A percentile compares a stretch with the other conserved stretches of the same genome.
phyloP scores from a whole-genome alignment of 768 basidiomycete genomes.

The Mycena sanguinolenta region DNA sequence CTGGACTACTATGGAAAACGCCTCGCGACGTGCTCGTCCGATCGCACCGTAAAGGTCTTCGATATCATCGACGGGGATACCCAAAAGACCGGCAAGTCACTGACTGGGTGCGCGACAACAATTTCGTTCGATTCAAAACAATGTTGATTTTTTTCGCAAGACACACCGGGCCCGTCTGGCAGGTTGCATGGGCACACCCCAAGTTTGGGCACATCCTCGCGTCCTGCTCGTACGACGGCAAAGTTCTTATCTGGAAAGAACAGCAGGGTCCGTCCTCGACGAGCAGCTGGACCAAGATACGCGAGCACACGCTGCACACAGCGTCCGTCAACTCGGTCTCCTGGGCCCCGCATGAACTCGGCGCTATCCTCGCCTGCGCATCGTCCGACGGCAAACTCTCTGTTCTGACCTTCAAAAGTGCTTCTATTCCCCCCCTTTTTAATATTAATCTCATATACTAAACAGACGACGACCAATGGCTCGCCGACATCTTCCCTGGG shows the following conservation, averaged over 20 bases:
- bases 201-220: conserved; percentile 97
- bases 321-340: conserved; percentile 98
- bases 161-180: conserved; percentile 98
- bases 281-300: conserved; percentile 86
- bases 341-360: conserved; percentile 99
- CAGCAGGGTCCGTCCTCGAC: conserved; percentile 65
- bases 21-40: conserved; percentile 96
- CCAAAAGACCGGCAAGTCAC: conserved; percentile 76
- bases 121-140: neutral
- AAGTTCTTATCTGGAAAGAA: conserved; percentile 99
- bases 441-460: neutral
- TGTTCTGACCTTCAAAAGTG: conserved; percentile 96
- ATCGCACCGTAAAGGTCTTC: conserved; percentile 95
- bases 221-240: conserved; percentile 98
- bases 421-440: conserved; percentile 42
- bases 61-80: conserved; percentile 93
- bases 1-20: conserved; percentile 98
- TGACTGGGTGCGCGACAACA: conserved; percentile 75
- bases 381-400: conserved; percentile 98
- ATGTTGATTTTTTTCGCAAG: conserved; percentile 57
- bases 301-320: conserved; percentile 94
- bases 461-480: conserved; percentile 96
- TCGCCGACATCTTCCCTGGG: conserved; percentile 93
- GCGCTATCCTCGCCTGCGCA: conserved; percentile 96
- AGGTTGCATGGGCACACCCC: conserved; percentile 98